These are phyloP conservation scores for Farysia itapuensis DNA, from an alignment of 1,284 basidiomycete species.

Conservation along the genomic window DNA sequence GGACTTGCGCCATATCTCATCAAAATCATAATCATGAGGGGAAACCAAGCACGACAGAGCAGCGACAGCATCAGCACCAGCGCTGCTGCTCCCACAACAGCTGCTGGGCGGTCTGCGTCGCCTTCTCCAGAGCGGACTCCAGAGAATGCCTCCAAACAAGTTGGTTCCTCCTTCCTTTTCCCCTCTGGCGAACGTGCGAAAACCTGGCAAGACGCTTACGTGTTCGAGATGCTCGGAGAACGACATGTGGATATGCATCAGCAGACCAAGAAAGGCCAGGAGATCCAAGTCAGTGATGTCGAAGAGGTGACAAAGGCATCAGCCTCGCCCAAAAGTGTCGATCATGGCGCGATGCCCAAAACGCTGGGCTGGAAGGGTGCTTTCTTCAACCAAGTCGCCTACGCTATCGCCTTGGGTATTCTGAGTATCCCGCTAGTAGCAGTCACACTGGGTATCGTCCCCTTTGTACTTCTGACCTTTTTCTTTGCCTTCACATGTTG, in stretches of 20 bases:
- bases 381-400: slow-evolving; percentile 49
- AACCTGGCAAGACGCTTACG: slow-evolving; percentile 35
- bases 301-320: slow-evolving; percentile 22
- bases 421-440: slow-evolving; percentile 45
- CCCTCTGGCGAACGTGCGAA: slow-evolving; percentile 34
- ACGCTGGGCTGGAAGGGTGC: slow-evolving; percentile 47
- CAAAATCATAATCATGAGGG: no score
- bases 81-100: slow-evolving; percentile 4
- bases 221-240: slow-evolving; percentile 33
- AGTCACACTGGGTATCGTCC: slow-evolving; percentile 47
- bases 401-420: slow-evolving; percentile 49
- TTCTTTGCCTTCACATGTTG: slow-evolving; percentile 41
- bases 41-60: no score
- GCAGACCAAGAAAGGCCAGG: slow-evolving; percentile 21
- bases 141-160: slow-evolving; percentile 2
- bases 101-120: slow-evolving; percentile 7
- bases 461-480: slow-evolving; percentile 39
- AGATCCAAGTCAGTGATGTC: slow-evolving; percentile 32
- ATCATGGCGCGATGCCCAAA: slow-evolving; percentile 31
- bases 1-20: no score
- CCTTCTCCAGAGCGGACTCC: slow-evolving; percentile 20
- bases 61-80: slow-evolving; percentile 24
- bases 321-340: background rate
- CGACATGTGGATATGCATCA: slow-evolving; percentile 21
- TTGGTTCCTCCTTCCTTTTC: slow-evolving; percentile 35